Base-by-base conservation (phyloP, 805 yeast genomes). In the Wickerhamia fluorescens region DNA sequence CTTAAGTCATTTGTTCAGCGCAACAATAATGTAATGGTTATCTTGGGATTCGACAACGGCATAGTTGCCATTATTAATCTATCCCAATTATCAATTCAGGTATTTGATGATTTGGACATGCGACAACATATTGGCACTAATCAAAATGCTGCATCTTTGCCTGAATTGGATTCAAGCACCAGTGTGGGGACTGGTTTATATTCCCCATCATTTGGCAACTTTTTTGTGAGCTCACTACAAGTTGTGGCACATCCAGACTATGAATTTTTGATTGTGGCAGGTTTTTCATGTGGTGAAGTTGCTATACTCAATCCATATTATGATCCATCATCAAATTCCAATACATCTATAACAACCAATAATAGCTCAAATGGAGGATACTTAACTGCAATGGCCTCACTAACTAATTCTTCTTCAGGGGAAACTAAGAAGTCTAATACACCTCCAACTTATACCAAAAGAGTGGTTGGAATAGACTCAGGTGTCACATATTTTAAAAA, bases 31-130 rank as follows among this genome's bases (percentile, higher is more conserved):
- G 53, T 80, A 6, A 76, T 76, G 29, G 58, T 77, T 5, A 53
- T 75, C 2, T 38, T 78, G 12, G 92, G 89, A 1, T 68, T 75
- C 37, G 71, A 78, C 12, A 55, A 75, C 1, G 86, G 89, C n/a
- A 85, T 77, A 40, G 49, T 81, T 3, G 37, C 80, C 5, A 66
- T 85, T 68, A 36, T 77, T 20, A 81, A 78, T 38, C 68, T 78
- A 47, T 35, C 48, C 51, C 34, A 65, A 55, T 38, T 60, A 46
- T 34, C 58, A 47, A 38, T 65, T 73, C 28, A 71, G 63, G 23
- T 56, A 49, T 27, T 70, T 64, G 30, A 51, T 66, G 36, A 57
- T 51, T 37, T 78, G 73, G 82, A 51, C 6, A 21, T 16, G 10
- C 14, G 24, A 18, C 20, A 8, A 14, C 24, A 13, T 27, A 20